Evolutionary conservation across 768 basidiomycete species (phyloP), one percentile per base, ranked within the genome.

Genomic region (Agaricus subrufescens): DNA sequence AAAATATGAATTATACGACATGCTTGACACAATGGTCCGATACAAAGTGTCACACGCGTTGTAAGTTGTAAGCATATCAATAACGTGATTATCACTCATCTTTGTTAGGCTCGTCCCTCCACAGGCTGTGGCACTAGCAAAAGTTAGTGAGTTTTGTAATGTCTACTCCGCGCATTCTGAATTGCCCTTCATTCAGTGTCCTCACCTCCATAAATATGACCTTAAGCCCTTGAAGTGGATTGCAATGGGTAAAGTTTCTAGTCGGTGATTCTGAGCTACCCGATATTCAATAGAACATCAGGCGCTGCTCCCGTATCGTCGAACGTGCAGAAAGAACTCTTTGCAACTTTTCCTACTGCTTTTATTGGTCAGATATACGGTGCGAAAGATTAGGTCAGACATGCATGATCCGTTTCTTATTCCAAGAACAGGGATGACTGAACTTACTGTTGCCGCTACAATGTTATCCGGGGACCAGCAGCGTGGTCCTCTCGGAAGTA

Each of bases 361-460:
- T 69, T 70, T 53, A 73, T 86, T n/a, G 83, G 81, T n/a, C 85
- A 86, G 64, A 78, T 76, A 14, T 86, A 84, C 65, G 84, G 83
- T 82, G 55, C 38, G 38, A 14, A 26, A 46, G 65, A 61, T 46
- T 52, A 40, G 9, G 15, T n/a, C 5, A 50, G 30, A 29, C n/a
- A 7, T 30, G 6, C 25, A 25, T 31, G 37, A 14, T n/a, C 14
- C 37, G 34, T 60, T 46, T 52, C 8, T 50, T n/a, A 52, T n/a
- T 2, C 12, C 31, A 15, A 25, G 8, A 14, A 26, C 31, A 66
- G 64, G 66, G 9, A 57, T 72, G 43, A 74, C 72, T 3, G 73
- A 75, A 54, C 72, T 71, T 61, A 72, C 73, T 34, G 80, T 81
- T 0, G 72, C 77, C 0, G 66, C 82, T 38, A 56, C 78, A 9